phyloP scores from a whole-genome alignment of 768 basidiomycete genomes.

The Leccinum variicolor region DNA sequence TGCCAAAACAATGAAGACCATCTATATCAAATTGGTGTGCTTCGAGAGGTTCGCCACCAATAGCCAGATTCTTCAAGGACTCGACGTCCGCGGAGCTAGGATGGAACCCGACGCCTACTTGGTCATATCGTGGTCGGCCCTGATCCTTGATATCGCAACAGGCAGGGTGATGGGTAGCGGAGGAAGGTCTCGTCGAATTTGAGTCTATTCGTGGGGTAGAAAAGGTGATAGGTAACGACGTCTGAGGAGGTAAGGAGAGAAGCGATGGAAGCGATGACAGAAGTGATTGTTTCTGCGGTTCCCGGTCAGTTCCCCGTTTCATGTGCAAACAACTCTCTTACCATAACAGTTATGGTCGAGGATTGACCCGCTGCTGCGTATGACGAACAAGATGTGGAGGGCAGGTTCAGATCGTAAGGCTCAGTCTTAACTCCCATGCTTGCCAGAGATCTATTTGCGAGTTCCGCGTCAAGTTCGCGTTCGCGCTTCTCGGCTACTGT shows the following conservation, averaged over 20 bases:
- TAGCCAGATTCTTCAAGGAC: constrained; percentile 26
- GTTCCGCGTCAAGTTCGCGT: constrained; percentile 59
- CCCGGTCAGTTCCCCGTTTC: constrained; percentile 14
- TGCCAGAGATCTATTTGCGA: constrained; percentile 41
- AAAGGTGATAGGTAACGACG: constrained; percentile 52
- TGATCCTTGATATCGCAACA: constrained; percentile 49
- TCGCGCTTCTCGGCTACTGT: constrained; percentile 66
- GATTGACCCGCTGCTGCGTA: constrained; percentile 40
- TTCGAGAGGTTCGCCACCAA: constrained; percentile 33
- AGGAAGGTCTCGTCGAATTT: constrained; percentile 36
- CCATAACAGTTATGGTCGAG: constrained; percentile 70
- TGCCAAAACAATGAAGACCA: constrained; percentile 46
- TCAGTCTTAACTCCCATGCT: constrained; percentile 53
- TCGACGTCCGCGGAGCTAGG: constrained; percentile 41
- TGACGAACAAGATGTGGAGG: constrained; percentile 40
- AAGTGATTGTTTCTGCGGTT: constrained; percentile 54
- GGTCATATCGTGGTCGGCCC: constrained; percentile 47
- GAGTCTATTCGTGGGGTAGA: constrained; percentile 46
- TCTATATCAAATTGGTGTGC: constrained; percentile 54
- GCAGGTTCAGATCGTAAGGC: constrained; percentile 48
- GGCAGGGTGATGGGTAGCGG: constrained; percentile 38
- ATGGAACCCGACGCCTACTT: constrained; percentile 42
- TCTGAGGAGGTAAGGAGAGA: constrained; percentile 62
- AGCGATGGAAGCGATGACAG: constrained; percentile 75
- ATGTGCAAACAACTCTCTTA: constrained; percentile 27